These are phyloP conservation scores for Psilocybe mexicana DNA, from an alignment of 1,284 basidiomycete genomes.

Conservation along the genomic window DNA sequence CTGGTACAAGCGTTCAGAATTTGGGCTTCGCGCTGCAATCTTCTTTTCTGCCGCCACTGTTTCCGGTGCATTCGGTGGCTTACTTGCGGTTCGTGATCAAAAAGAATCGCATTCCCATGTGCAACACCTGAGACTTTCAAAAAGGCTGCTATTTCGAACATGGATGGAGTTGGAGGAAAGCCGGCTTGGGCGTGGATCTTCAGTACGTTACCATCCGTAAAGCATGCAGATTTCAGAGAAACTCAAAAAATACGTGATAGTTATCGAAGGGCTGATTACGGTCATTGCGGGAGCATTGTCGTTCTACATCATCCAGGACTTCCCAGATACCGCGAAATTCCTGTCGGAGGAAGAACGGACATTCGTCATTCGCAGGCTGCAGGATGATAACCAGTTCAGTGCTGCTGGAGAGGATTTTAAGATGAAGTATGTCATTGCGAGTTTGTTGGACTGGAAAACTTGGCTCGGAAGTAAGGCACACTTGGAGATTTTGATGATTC, in stretches of 20 bases:
- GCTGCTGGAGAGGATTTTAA: constrained; percentile 67
- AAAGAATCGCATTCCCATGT: neutral
- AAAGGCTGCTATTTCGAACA: constrained; percentile 67
- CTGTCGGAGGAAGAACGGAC: constrained; percentile 69
- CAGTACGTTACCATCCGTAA: constrained; percentile 30
- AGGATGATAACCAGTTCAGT: constrained; percentile 72
- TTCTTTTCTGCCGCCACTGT: constrained; percentile 78
- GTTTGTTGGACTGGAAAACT: constrained; percentile 72
- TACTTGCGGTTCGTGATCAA: constrained; percentile 53
- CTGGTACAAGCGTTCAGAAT: constrained; percentile 73
- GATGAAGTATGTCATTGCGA: constrained; percentile 62
- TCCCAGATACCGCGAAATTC: constrained; percentile 80
- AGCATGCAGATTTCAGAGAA: neutral
- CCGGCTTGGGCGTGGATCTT: constrained; percentile 75
- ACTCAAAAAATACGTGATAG: constrained; percentile 17
- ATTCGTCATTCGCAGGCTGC: constrained; percentile 64
- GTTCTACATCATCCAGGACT: constrained; percentile 80
- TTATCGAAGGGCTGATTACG: constrained; percentile 53
- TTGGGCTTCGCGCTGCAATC: constrained; percentile 61
- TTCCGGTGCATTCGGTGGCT: constrained; percentile 70
- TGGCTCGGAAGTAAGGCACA: constrained; percentile 58
- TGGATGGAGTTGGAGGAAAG: constrained; percentile 68
- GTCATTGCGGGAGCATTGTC: constrained; percentile 64
- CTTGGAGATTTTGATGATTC: neutral
- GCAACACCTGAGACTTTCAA: neutral